Base-by-base conservation (phyloP, 2,329 filamentous ascomycete species). In the Alternaria brassicae region DNA sequence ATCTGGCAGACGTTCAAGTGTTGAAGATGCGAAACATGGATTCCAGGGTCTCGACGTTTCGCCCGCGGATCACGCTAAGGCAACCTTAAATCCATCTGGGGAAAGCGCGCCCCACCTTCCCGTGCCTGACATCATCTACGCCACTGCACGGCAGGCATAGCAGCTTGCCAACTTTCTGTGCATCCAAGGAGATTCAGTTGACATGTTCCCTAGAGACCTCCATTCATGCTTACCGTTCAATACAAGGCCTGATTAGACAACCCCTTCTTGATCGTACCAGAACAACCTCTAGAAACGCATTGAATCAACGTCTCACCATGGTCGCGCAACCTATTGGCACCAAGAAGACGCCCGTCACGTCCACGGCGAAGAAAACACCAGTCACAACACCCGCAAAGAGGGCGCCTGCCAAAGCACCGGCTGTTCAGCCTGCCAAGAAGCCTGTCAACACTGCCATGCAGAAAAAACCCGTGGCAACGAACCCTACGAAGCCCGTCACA, bases 111-210 rank as follows among this genome's bases (percentile, higher is more conserved):
- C 51, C 57, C 60, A 45, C 62, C 34, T 55, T 58, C 47, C 61
- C 61, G 62, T 63, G 61, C 62, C 60, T 71, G 68, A 70, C 66
- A 69, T 71, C 68, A 71, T 71, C 49, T 60, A 60, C 66, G 62
- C 64, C 60, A 68, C 65, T 23, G 39, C 21, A 19, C n/a, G 28
- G 41, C 56, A 30, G 56, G 54, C 58, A 62, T 44, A 56, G 34
- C 37, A 39, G 55, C 27, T 50, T 60, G 61, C 65, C 62, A 63
- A 64, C 60, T 66, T 66, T 63, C 56, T 53, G 40, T 39, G 53
- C 41, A 45, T 45, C 47, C 34, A 50, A 21, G 32, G 48, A 41
- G 48, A 56, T 30, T 27, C 30, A 23, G 21, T 49, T 32, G 47
- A 55, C 10, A 62, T 59, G 56, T 21, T 32, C 39, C 36, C 27